phyloP scores from a whole-genome alignment of 306 rosid genomes.

The Neltuma alba region DNA sequence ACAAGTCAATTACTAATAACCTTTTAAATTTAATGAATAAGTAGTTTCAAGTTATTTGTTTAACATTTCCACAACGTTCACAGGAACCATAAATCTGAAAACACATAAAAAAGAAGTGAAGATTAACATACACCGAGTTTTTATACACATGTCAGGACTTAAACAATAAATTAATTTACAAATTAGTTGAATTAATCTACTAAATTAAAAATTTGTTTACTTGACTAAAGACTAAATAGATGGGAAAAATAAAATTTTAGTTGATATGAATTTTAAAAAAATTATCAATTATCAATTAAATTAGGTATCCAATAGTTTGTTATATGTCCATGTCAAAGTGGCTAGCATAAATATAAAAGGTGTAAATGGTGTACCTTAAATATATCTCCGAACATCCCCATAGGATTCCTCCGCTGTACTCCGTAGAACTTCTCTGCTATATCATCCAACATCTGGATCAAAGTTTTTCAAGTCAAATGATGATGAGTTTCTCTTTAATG shows the following conservation, averaged over 20 bases:
- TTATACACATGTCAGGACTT: neutral
- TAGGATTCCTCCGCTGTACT: slow-evolving; percentile 78
- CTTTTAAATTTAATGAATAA: neutral
- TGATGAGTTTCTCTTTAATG: neutral
- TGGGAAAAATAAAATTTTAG: neutral
- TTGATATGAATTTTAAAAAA: neutral
- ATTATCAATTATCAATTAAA: neutral
- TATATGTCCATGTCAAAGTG: neutral
- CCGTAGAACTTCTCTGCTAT: slow-evolving; percentile 84
- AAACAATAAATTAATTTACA: neutral
- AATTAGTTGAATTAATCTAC: neutral
- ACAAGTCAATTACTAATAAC: neutral
- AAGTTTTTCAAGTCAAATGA: slow-evolving; percentile 46
- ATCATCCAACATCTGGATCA: slow-evolving; percentile 83
- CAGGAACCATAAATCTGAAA: neutral
- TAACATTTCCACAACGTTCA: neutral
- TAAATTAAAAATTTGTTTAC: neutral
- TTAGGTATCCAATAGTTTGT: neutral
- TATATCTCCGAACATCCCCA: slow-evolving; percentile 96
- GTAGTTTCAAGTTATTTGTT: neutral
- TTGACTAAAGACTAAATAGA: neutral
- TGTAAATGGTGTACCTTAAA: slow-evolving; percentile 61
- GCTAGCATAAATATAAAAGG: slow-evolving; percentile 1
- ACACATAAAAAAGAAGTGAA: neutral
- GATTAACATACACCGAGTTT: neutral